Base-by-base conservation (phyloP, 2,329 filamentous ascomycete species). In the Sclerotinia spermophila region DNA sequence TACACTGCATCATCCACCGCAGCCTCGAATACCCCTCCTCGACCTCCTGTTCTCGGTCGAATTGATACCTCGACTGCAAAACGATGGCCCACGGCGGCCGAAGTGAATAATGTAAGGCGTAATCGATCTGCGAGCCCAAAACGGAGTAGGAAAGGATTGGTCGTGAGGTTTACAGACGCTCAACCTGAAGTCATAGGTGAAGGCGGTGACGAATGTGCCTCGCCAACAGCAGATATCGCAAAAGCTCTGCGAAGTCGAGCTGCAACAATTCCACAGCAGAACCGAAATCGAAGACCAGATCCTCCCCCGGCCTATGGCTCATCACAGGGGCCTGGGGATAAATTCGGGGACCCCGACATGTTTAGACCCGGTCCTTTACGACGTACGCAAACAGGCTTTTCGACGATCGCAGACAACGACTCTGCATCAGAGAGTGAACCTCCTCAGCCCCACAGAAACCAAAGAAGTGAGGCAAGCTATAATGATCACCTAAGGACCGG, bases 181-280 rank as follows among this genome's bases (percentile, higher is more conserved):
- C 84, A 86, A 69, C 94, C 94, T 10, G 91, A 93, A 61, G 81
- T 97, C 73, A 97, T 98, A 77, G 95, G 95, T 61, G 90, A 95
- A 80, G 95, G 95, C 71, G 95, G 95, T 45, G 95, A 97, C 77
- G 94, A 97, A 80, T 90, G 91, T 69, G 67, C 69, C 24, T 59
- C 60, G 10, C 72, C 72, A 60, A 70, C 70, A 48, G 89, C 92
- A 30, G 91, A 96, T 78, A 90, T 97, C 69, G 89, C 88, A 7
- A 45, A 66, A 66, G 85, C 83, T 78, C 55, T 61, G 55, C 90
- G 86, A 80, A 83, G 79, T 75, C 74, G 75, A 66, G 71, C 77
- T 44, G 71, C 77, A n/a, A 70, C 69, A 44, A 64, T 67, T 44
- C 69, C 64, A 15, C 75, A 73, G 55, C 68, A 69, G 35, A 69